These are phyloP conservation scores for Spathaspora passalidarum DNA, from an alignment of 805 yeast species.

Conservation along the genomic window DNA sequence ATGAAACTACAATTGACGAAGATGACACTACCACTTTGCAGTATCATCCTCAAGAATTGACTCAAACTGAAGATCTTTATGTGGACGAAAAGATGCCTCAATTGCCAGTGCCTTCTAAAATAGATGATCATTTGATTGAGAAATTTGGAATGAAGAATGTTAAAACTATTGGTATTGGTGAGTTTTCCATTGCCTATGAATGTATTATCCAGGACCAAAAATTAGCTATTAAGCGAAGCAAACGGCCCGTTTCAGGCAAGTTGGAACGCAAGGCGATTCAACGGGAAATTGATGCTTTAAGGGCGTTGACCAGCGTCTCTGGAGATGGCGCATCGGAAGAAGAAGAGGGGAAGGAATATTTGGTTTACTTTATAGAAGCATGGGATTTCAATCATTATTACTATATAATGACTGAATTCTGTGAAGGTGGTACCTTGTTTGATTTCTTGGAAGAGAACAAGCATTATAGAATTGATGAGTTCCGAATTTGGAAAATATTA, in stretches of 20 bases:
- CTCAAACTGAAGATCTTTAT: neutral
- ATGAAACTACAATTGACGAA: conserved; percentile 4
- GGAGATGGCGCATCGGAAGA: conserved; percentile 33
- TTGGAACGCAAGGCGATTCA: conserved; percentile 58
- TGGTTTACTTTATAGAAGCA: conserved; percentile 74
- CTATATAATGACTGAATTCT: conserved; percentile 91
- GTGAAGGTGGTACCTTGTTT: conserved; percentile 90
- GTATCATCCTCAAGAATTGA: neutral
- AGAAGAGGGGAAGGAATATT: conserved; percentile 70
- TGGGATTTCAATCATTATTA: conserved; percentile 79
- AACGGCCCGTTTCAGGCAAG: conserved; percentile 51
- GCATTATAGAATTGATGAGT: conserved; percentile 81
- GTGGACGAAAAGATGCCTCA: neutral
- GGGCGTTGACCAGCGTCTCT: conserved; percentile 38
- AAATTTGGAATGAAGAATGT: conserved; percentile 59
- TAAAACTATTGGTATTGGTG: conserved; percentile 75
- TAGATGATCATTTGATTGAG: conserved; percentile 45
- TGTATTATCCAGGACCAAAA: conserved; percentile 65
- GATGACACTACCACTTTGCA: neutral
- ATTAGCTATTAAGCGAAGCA: conserved; percentile 87
- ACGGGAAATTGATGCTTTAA: conserved; percentile 75
- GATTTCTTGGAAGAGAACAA: conserved; percentile 74
- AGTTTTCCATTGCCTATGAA: conserved; percentile 84
- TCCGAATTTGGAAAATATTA: conserved; percentile 96
- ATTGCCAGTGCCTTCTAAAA: conserved; percentile 5